phyloP scores from a whole-genome alignment of 441 rosid genomes.

The Codiaeum variegatum region DNA sequence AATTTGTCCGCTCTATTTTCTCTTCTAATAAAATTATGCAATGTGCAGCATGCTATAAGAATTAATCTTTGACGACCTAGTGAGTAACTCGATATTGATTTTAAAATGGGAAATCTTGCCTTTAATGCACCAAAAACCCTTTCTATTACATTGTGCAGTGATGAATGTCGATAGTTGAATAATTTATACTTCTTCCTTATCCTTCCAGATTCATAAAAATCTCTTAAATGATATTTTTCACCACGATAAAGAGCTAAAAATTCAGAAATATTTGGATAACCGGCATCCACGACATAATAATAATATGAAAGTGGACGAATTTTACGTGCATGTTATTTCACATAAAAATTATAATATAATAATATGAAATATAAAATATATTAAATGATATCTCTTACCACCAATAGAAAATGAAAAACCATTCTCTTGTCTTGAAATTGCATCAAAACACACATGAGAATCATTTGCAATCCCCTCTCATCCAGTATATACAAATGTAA shows the following conservation, averaged over 20 bases:
- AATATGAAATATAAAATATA: no score
- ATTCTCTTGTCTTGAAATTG: no score
- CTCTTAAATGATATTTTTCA: not conserved
- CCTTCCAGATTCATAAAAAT: not conserved
- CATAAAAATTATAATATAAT: no score
- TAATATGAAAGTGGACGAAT: not conserved
- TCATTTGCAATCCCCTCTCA: no score
- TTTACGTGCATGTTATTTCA: no score
- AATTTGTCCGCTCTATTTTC: no score
- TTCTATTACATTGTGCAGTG: no score
- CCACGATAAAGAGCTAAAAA: not conserved
- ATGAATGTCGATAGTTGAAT: not conserved
- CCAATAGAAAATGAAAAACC: no score
- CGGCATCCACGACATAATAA: not conserved
- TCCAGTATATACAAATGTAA: no score
- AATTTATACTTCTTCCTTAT: no score
- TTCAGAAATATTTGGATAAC: not conserved
- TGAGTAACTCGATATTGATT: not conserved
- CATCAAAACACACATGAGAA: no score
- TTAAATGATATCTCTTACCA: no score
- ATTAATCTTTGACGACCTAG: not conserved
- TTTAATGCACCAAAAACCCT: not conserved
- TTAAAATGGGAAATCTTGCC: not conserved
- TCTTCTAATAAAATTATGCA: not conserved
- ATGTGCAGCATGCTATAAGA: not conserved